These are phyloP conservation scores for Orbilia ellipsospora DNA, from an alignment of 2,329 filamentous ascomycete species.

Conservation along the genomic window DNA sequence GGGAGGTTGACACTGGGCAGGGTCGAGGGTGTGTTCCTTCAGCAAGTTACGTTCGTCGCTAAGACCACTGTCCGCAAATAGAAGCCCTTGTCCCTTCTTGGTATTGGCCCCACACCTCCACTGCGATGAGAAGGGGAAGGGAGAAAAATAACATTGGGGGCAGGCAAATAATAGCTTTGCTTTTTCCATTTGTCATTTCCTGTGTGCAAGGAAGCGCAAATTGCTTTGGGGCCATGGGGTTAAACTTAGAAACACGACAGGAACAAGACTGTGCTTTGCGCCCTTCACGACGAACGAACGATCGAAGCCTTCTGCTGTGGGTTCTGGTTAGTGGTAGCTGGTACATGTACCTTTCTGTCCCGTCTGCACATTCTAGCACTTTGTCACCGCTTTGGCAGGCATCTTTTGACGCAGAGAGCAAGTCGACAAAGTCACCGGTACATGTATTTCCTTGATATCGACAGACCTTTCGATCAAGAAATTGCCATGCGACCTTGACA, in stretches of 20 bases:
- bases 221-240: conserved; percentile 45
- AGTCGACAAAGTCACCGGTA: conserved; percentile 46
- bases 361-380: conserved; percentile 42
- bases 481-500: conserved; percentile 55
- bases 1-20: conserved; percentile 22
- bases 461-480: conserved; percentile 23
- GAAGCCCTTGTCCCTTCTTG: conserved; percentile 48
- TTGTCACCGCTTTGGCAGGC: conserved; percentile 32
- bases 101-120: conserved; percentile 44
- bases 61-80: conserved; percentile 54
- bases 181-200: conserved; percentile 55
- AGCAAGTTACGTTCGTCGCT: conserved; percentile 43
- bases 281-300: conserved; percentile 36
- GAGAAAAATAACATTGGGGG: conserved; percentile 27
- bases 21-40: conserved; percentile 37
- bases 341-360: conserved; percentile 21
- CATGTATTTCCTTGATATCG: conserved; percentile 33
- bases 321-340: conserved; percentile 44
- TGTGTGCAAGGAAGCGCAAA: conserved; percentile 56
- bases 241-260: conserved; percentile 56
- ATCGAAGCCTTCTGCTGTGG: conserved; percentile 42
- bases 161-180: conserved; percentile 27
- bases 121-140: conserved; percentile 38
- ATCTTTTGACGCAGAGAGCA: conserved; percentile 33
- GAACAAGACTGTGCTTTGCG: conserved; percentile 46